A percentile compares a stretch with the other conserved stretches of the same genome.
Evolutionary conservation across 257 asterid genomes (phyloP).

Genomic region (Fraxinus pennsylvanica): DNA sequence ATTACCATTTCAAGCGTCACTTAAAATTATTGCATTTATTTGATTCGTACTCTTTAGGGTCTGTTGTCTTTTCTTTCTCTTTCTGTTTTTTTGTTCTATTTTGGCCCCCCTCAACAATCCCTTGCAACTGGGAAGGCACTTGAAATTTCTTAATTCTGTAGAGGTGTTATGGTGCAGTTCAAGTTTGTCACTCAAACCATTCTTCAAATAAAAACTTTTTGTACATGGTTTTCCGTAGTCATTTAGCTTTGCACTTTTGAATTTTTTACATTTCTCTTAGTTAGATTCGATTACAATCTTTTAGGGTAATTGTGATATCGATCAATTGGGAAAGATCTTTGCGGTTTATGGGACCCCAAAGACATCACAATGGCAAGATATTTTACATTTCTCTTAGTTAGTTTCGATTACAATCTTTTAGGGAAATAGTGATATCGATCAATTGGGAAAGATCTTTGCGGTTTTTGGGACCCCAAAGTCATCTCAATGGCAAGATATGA

Average conservation of each 20-base stretch:
- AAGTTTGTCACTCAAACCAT: neutral
- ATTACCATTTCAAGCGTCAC: neutral
- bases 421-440: conserved; percentile 98
- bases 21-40: neutral
- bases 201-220: neutral
- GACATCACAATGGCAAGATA: conserved; percentile 86
- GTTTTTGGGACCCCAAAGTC: conserved; percentile 95
- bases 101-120: neutral
- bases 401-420: conserved; percentile 27
- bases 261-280: neutral
- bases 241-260: neutral
- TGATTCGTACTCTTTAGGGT: neutral
- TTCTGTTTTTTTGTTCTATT: neutral
- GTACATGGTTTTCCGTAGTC: neutral
- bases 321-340: conserved; percentile 96
- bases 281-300: conserved; percentile 6
- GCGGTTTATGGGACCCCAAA: conserved; percentile 96
- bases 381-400: too few relatives aligned
- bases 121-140: neutral
- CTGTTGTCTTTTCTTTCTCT: neutral
- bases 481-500: conserved; percentile 90
- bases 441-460: conserved; percentile 92
- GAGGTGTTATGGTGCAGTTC: neutral
- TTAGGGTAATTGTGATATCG: conserved; percentile 93
- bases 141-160: neutral